phyloP scores from a whole-genome alignment of 441 rosid species.

The Gossypium gossypioides region DNA sequence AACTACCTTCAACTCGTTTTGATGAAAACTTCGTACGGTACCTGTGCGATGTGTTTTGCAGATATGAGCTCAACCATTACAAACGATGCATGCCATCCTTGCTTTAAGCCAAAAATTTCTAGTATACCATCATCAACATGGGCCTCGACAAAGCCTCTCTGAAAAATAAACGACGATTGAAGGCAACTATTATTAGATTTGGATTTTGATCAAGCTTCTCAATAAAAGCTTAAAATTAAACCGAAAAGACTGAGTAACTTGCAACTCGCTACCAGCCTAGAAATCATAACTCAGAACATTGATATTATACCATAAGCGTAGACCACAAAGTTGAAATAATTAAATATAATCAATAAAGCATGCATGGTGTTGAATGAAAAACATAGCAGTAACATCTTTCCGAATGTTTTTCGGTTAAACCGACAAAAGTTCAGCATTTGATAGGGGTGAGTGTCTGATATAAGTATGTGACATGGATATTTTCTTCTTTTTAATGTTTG shows the following conservation, averaged over 20 bases:
- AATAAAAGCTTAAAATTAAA: background rate
- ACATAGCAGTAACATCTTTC: no score
- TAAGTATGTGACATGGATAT: no score
- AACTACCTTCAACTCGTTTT: background rate
- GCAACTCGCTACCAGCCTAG: background rate
- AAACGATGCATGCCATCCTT: conserved; percentile 97
- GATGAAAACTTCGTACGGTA: conserved; percentile 10
- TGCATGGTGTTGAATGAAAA: no score
- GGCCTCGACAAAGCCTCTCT: conserved; percentile 92
- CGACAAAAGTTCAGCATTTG: no score
- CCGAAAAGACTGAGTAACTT: background rate
- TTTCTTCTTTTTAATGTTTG: no score
- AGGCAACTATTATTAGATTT: background rate
- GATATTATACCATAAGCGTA: no score
- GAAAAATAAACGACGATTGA: conserved; percentile 6
- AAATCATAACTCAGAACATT: background rate
- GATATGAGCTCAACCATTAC: conserved; percentile 98
- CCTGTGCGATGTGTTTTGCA: conserved; percentile 97
- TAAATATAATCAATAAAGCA: no score
- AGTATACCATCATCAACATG: conserved; percentile 85
- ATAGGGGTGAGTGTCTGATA: no score
- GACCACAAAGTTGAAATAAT: no score
- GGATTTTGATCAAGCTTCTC: background rate
- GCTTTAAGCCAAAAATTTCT: conserved; percentile 90
- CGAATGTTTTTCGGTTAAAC: no score